Evolutionary conservation across 257 asterid genomes (phyloP).

Genomic region (Solanum neorickii): DNA sequence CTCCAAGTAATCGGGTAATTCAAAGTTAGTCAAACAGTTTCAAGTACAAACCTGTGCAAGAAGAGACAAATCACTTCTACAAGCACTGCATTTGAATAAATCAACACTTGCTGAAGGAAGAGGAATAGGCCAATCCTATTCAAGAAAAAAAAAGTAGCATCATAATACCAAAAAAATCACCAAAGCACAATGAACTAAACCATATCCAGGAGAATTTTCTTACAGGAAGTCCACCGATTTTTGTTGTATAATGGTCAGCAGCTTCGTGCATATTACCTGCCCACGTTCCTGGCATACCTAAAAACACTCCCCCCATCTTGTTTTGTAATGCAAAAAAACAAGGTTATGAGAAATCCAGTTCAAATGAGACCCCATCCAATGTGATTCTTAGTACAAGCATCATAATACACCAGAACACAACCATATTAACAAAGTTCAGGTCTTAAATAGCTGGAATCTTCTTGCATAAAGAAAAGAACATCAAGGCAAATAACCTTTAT

Average conservation of each 20-base stretch:
- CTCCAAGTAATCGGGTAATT: background rate
- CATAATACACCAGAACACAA: background rate
- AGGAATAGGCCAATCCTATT: constrained; percentile 75
- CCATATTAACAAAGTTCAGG: background rate
- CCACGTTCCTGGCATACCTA: constrained; percentile 95
- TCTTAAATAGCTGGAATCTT: background rate
- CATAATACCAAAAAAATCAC: background rate
- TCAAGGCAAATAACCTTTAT: background rate
- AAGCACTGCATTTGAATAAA: constrained; percentile 44
- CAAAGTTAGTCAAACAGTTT: background rate
- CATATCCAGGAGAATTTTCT: constrained; percentile 1
- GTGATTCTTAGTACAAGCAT: background rate
- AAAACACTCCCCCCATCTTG: constrained; percentile 44
- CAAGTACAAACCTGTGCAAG: constrained; percentile 55
- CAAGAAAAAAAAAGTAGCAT: background rate
- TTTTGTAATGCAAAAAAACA: background rate
- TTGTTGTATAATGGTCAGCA: constrained; percentile 80
- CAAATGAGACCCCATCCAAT: background rate
- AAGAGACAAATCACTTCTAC: constrained; percentile 53
- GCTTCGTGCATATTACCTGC: constrained; percentile 63
- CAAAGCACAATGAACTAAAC: background rate
- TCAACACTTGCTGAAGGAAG: constrained; percentile 17
- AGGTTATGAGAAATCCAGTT: background rate
- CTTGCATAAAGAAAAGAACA: background rate
- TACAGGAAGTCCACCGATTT: constrained; percentile 90